Conservation (phyloP, 2,329 filamentous ascomycete genomes). For the Colletotrichum agaves region DNA sequence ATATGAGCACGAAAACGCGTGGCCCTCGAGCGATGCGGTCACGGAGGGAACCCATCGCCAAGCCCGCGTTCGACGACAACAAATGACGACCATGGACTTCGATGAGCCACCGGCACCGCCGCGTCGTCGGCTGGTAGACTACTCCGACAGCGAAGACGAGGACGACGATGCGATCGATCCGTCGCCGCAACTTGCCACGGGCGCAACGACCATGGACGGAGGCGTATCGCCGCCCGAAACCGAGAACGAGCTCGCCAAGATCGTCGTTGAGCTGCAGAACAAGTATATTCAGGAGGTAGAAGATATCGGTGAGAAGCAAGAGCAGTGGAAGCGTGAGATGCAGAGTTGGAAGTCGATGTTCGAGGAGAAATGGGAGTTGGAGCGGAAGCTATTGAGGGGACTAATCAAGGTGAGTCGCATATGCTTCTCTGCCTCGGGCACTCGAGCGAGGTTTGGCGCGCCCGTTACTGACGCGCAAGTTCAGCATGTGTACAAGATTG, state of each 20-base stretch:
- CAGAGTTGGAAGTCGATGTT: background rate
- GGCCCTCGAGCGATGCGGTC: too few relatives aligned
- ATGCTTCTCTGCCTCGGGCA: too few relatives aligned
- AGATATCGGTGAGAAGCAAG: background rate
- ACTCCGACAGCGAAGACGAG: conserved; percentile 8
- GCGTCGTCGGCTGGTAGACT: background rate
- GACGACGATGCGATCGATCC: background rate
- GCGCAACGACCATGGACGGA: background rate
- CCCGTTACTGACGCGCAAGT: background rate
- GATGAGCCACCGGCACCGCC: background rate
- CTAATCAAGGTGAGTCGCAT: conserved; percentile 5
- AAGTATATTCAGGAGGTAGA: conserved; percentile 12
- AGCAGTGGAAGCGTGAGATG: background rate
- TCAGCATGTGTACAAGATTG: background rate
- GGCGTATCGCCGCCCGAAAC: background rate
- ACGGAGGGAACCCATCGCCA: too few relatives aligned
- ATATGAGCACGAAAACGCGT: background rate
- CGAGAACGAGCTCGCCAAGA: conserved; percentile 16
- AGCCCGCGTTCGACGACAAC: too few relatives aligned
- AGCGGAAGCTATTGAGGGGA: conserved; percentile 17
- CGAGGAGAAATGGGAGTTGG: conserved; percentile 14
- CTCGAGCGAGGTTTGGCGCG: too few relatives aligned
- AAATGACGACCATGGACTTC: too few relatives aligned
- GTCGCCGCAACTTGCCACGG: background rate
- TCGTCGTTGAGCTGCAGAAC: conserved; percentile 20